These are phyloP conservation scores for Mitragyna speciosa DNA, from an alignment of 257 asterid species.

Conservation along the genomic window DNA sequence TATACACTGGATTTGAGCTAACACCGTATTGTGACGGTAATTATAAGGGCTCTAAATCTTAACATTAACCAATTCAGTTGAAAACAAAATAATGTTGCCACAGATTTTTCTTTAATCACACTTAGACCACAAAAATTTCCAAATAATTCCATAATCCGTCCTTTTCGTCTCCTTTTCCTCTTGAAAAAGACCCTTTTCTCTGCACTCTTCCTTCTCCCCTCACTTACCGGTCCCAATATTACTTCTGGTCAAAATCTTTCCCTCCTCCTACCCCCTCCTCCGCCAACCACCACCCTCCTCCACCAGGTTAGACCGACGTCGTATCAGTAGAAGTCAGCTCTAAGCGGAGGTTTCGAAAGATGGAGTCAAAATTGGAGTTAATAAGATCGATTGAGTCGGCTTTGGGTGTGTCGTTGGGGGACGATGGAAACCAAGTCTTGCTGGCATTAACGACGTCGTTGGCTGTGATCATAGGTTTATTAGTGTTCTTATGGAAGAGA, in stretches of 20 bases:
- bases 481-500: conserved; percentile 60
- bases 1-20: too few relatives aligned
- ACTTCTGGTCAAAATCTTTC: conserved; percentile 19
- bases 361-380: conserved; percentile 56
- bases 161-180: not conserved
- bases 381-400: conserved; percentile 54
- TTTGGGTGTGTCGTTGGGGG: conserved; percentile 54
- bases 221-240: conserved; percentile 11
- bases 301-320: not conserved
- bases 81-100: not conserved
- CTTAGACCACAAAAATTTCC: not conserved
- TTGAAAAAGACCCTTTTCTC: conserved; percentile 11
- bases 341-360: not conserved
- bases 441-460: conserved; percentile 59
- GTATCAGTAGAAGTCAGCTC: not conserved
- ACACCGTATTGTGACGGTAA: too few relatives aligned
- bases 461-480: conserved; percentile 53
- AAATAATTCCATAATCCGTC: not conserved
- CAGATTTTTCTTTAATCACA: not conserved
- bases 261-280: not conserved
- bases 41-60: too few relatives aligned
- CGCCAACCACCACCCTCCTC: not conserved
- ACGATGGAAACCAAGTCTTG: conserved; percentile 41
- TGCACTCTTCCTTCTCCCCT: not conserved
- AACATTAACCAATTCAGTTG: too few relatives aligned